Percentiles rank a stretch among this genome's conserved stretches.
Evolutionary conservation across 129 eudicot species (phyloP).

Genomic region (Heracleum sosnowskyi): DNA sequence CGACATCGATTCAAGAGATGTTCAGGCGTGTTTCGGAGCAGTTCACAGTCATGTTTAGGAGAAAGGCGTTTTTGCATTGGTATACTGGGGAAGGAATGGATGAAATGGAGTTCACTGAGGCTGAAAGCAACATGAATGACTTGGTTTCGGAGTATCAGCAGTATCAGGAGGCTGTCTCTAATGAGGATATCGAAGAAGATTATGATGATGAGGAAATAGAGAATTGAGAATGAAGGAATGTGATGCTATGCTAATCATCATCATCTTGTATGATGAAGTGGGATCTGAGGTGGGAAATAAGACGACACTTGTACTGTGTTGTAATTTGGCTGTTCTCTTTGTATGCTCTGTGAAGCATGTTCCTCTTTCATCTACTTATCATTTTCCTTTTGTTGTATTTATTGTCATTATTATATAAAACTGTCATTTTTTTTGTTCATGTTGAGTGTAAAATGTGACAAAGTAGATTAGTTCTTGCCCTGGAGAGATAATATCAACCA

Average conservation of each 20-base stretch:
- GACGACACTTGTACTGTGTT: neutral
- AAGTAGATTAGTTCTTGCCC: neutral
- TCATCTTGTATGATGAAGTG: neutral
- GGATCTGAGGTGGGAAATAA: neutral
- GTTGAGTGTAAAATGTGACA: neutral
- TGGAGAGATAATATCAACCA: no score
- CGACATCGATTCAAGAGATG: conserved; percentile 9
- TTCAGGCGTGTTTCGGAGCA: conserved; percentile 14
- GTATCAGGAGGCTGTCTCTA: conserved; percentile 8
- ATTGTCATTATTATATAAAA: neutral
- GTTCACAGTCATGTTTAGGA: conserved; percentile 11
- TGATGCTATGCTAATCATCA: neutral
- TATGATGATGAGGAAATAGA: neutral
- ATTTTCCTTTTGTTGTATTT: neutral
- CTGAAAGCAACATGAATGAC: conserved; percentile 13
- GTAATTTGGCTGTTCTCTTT: neutral
- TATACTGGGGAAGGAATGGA: conserved; percentile 14
- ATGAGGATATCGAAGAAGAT: conserved; percentile 8
- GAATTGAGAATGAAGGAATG: neutral
- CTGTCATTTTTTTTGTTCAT: neutral
- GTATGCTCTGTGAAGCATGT: neutral
- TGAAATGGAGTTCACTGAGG: conserved; percentile 12
- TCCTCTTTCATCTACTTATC: neutral
- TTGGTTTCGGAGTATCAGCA: conserved; percentile 16
- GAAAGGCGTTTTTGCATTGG: conserved; percentile 16